Evolutionary conservation across 225 moss, liverwort and hornwort genomes (phyloP).

Genomic region (Polytrichum commune): DNA sequence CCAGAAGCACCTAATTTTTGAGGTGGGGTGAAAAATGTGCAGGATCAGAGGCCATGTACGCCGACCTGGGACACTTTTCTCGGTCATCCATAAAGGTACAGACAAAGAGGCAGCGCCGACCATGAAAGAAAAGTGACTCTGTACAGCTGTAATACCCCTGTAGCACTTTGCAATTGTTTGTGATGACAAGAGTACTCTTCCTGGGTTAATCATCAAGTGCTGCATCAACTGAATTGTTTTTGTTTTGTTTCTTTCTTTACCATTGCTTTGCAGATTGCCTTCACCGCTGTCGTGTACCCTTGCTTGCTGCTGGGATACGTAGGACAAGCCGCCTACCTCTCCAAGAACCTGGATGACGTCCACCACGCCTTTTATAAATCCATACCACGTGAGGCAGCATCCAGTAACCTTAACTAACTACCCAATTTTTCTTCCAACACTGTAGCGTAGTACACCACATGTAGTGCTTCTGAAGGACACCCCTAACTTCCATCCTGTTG

Average conservation of each 20-base stretch:
- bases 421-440: no score
- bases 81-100: slow-evolving; percentile 69
- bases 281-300: slow-evolving; percentile 74
- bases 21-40: slow-evolving; percentile 7
- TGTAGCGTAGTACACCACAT: no score
- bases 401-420: slow-evolving; percentile 1
- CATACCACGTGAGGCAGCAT: slow-evolving; percentile 40
- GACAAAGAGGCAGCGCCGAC: no score
- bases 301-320: slow-evolving; percentile 69
- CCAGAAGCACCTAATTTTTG: no score
- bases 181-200: no score
- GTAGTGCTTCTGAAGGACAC: no score
- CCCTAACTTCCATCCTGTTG: no score
- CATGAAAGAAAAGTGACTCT: background rate
- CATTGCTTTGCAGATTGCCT: slow-evolving; percentile 56
- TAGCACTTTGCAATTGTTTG: no score
- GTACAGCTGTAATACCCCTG: no score
- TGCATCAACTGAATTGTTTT: no score
- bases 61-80: slow-evolving; percentile 85
- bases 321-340: slow-evolving; percentile 84
- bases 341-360: slow-evolving; percentile 46
- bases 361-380: slow-evolving; percentile 55
- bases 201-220: no score
- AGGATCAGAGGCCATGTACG: slow-evolving; percentile 94
- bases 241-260: no score